Evolutionary conservation across 106 monocot genomes (phyloP).

Genomic region (Apostasia ramifera): DNA sequence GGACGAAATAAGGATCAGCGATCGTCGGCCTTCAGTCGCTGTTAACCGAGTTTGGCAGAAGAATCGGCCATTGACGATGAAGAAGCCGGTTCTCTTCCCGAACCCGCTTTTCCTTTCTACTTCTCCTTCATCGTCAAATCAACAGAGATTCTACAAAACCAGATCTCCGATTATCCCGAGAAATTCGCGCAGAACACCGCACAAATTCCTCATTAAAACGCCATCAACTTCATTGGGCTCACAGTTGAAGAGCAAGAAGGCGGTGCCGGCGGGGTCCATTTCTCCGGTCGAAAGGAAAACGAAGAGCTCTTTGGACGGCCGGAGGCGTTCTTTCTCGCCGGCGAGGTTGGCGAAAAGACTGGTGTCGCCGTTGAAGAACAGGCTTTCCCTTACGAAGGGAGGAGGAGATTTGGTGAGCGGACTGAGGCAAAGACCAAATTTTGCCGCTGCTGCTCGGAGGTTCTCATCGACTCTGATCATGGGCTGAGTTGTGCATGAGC

Average conservation of each 20-base stretch:
- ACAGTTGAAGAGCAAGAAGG: constrained; percentile 31
- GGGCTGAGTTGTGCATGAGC: too few relatives aligned
- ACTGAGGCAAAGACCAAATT: constrained; percentile 30
- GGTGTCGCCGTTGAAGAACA: constrained; percentile 54
- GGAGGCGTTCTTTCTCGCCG: constrained; percentile 50
- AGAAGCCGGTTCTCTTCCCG: constrained; percentile 77
- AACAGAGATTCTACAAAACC: constrained; percentile 39
- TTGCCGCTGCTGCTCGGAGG: constrained; percentile 6
- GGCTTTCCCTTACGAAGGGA: constrained; percentile 32
- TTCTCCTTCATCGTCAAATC: constrained; percentile 7
- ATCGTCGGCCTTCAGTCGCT: constrained; percentile 17
- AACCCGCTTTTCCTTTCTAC: constrained; percentile 46
- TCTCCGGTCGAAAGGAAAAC: constrained; percentile 2
- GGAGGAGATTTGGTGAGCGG: constrained; percentile 21
- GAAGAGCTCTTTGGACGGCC: constrained; percentile 9
- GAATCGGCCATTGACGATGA: constrained; percentile 54
- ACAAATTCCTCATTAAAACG: constrained; percentile 52
- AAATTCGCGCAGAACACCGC: constrained; percentile 21
- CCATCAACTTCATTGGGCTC: constrained; percentile 24
- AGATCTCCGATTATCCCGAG: constrained; percentile 42
- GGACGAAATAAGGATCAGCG: not conserved
- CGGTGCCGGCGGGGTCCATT: constrained; percentile 9
- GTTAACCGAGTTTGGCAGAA: constrained; percentile 42
- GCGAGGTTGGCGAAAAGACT: constrained; percentile 58
- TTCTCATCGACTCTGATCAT: not conserved